Evolutionary conservation across 257 asterid genomes (phyloP).

Genomic region (Ocimum tenuiflorum): DNA sequence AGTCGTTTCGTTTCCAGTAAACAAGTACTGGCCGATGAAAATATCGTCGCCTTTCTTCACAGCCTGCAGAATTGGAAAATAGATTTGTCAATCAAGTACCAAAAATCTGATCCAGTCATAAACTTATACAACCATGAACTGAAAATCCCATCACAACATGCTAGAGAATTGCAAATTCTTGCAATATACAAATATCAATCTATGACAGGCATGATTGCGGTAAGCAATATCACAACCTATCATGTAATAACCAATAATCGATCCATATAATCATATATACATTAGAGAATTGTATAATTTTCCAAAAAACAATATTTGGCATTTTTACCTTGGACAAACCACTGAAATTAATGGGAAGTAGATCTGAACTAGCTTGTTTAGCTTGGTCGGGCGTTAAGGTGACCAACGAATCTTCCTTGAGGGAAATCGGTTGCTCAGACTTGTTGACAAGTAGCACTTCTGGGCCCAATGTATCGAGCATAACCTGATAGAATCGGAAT

Average conservation of each 20-base stretch:
- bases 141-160: neutral
- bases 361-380: conserved; percentile 52
- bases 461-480: conserved; percentile 78
- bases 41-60: conserved; percentile 46
- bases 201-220: neutral
- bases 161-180: neutral
- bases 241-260: neutral
- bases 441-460: conserved; percentile 65
- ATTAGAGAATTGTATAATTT: neutral
- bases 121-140: too few species aligned
- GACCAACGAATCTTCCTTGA: conserved; percentile 43
- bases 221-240: neutral
- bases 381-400: conserved; percentile 53
- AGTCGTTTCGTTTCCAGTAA: conserved; percentile 60
- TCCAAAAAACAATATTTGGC: neutral
- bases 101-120: neutral
- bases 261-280: neutral
- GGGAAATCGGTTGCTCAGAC: conserved; percentile 44
- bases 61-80: conserved; percentile 29
- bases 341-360: conserved; percentile 57
- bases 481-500: conserved; percentile 36
- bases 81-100: neutral
- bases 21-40: conserved; percentile 59
- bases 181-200: neutral
- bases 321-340: conserved; percentile 50